Evolutionary conservation across 2,329 filamentous ascomycete genomes (phyloP).

Genomic region (Myriosclerotinia curreyana): DNA sequence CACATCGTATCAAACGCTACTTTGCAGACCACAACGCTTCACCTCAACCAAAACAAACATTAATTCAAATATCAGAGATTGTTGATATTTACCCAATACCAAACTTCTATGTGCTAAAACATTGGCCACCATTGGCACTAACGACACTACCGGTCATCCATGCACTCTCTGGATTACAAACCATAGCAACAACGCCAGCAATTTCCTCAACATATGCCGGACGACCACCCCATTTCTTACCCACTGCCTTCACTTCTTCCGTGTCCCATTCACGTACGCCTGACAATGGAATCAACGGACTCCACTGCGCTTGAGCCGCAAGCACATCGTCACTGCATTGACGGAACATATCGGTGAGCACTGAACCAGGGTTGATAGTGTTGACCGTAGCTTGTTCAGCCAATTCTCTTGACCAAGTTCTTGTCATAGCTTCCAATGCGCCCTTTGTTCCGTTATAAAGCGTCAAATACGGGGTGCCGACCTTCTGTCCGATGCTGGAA

Average conservation of each 20-base stretch:
- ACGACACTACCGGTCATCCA: conserved; percentile 24
- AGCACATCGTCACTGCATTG: conserved; percentile 24
- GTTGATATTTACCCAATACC: background rate
- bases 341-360: conserved; percentile 23
- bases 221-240: conserved; percentile 22
- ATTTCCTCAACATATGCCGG: conserved; percentile 24
- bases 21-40: background rate
- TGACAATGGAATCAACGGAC: conserved; percentile 22
- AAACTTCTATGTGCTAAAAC: conserved; percentile 15
- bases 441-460: conserved; percentile 64
- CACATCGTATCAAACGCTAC: background rate
- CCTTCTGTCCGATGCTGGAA: conserved; percentile 53
- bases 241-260: conserved; percentile 20
- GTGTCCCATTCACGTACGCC: conserved; percentile 23
- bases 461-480: conserved; percentile 55
- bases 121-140: conserved; percentile 23
- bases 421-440: conserved; percentile 63
- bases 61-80: no score
- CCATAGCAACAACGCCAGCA: conserved; percentile 23
- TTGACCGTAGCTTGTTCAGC: conserved; percentile 20
- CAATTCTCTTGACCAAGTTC: conserved; percentile 21
- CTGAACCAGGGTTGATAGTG: conserved; percentile 19
- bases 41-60: background rate
- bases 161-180: conserved; percentile 23
- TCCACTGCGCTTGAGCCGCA: conserved; percentile 22